A percentile compares a stretch with the other conserved stretches of the same genome.
These are phyloP conservation scores for Penicillium odoratum DNA, from an alignment of 495 filamentous ascomycete genomes.

Conservation along the genomic window DNA sequence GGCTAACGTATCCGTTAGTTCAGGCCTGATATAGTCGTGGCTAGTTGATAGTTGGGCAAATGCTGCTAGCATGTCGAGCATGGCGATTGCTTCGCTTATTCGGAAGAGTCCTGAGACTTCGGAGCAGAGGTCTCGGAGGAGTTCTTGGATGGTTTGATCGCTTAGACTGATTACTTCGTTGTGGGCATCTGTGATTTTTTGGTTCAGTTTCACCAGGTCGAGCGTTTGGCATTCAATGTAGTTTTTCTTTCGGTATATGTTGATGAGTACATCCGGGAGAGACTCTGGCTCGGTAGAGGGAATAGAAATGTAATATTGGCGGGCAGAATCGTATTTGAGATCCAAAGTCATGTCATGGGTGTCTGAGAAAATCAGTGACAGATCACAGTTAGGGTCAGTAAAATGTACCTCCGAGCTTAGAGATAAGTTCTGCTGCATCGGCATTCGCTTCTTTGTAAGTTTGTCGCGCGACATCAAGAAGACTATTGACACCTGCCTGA, in stretches of 20 bases:
- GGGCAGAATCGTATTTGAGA: conserved; percentile 70
- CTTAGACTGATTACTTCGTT: conserved; percentile 80
- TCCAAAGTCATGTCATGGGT: conserved; percentile 61
- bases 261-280: conserved; percentile 75
- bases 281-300: conserved; percentile 60
- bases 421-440: conserved; percentile 70
- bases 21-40: conserved; percentile 78
- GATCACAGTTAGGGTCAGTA: neutral
- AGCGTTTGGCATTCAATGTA: conserved; percentile 84
- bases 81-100: conserved; percentile 81
- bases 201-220: conserved; percentile 74
- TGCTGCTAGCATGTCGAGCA: conserved; percentile 86
- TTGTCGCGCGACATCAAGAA: conserved; percentile 83
- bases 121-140: conserved; percentile 65
- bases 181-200: conserved; percentile 73
- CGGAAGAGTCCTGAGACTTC: conserved; percentile 72
- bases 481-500: conserved; percentile 78
- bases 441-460: conserved; percentile 82
- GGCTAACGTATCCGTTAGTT: conserved; percentile 70
- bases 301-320: conserved; percentile 81
- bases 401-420: conserved; percentile 58
- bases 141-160: conserved; percentile 61
- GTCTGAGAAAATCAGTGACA: conserved; percentile 43
- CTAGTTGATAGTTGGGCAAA: conserved; percentile 78
- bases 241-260: conserved; percentile 68